Conservation (phyloP, 257 asterid species). For the Ligustrum vulgare region DNA sequence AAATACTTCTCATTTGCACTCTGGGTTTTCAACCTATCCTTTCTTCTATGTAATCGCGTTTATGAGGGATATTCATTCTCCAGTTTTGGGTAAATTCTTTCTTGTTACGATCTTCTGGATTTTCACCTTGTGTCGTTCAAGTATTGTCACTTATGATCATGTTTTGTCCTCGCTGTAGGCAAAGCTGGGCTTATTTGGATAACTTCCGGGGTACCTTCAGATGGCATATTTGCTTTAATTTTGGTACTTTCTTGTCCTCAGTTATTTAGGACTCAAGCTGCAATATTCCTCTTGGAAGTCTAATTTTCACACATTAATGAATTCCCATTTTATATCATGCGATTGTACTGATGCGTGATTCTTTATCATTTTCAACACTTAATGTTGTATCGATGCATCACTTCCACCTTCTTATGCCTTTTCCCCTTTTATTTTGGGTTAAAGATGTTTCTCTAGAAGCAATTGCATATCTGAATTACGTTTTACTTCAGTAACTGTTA, state of each 20-base stretch:
- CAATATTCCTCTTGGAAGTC: slow-evolving; percentile 8
- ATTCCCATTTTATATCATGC: background rate
- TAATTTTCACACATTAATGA: slow-evolving; percentile 14
- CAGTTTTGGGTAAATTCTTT: slow-evolving; percentile 65
- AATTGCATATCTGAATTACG: background rate
- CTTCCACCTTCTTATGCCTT: background rate
- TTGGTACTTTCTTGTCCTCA: slow-evolving; percentile 57
- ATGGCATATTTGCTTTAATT: slow-evolving; percentile 98
- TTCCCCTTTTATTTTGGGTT: slow-evolving; percentile 9
- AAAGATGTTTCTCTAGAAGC: background rate
- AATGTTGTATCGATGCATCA: slow-evolving; percentile 11
- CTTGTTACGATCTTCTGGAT: slow-evolving; percentile 13
- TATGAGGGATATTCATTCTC: slow-evolving; percentile 84
- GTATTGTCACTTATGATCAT: slow-evolving; percentile 4
- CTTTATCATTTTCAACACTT: slow-evolving; percentile 16
- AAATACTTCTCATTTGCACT: slow-evolving; percentile 57
- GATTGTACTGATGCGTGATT: slow-evolving; percentile 2
- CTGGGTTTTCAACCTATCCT: slow-evolving; percentile 72
- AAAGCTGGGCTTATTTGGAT: slow-evolving; percentile 73
- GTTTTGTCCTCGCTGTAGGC: slow-evolving; percentile 46
- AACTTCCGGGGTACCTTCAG: slow-evolving; percentile 85
- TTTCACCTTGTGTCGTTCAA: slow-evolving; percentile 10
- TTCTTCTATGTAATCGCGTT: slow-evolving; percentile 72
- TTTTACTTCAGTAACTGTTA: background rate
- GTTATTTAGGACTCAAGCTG: slow-evolving; percentile 15